phyloP scores from a whole-genome alignment of 2,329 filamentous ascomycete species.

The Hymenoscyphus albidus region DNA sequence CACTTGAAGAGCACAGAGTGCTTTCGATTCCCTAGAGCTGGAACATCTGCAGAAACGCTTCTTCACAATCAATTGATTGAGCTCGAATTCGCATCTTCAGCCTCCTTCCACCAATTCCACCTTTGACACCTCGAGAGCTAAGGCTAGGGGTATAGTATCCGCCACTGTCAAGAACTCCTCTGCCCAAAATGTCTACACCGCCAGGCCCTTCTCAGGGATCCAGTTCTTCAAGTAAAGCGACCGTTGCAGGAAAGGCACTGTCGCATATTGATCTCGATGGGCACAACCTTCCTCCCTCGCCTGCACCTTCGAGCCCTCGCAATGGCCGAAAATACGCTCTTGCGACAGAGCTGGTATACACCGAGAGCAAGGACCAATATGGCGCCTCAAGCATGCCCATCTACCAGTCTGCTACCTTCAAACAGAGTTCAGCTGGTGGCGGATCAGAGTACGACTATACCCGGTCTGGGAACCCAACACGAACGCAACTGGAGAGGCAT shows the following conservation, averaged over 20 bases:
- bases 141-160: not conserved
- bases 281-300: slow-evolving; percentile 83
- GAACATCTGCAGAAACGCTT: not conserved
- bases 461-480: slow-evolving; percentile 92
- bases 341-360: slow-evolving; percentile 94
- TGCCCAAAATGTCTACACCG: slow-evolving; percentile 34
- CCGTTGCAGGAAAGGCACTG: slow-evolving; percentile 30
- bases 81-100: not conserved
- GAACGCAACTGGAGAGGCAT: slow-evolving; percentile 93
- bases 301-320: slow-evolving; percentile 85
- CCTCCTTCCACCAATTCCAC: not conserved
- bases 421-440: slow-evolving; percentile 76
- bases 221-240: slow-evolving; percentile 22
- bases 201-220: slow-evolving; percentile 27
- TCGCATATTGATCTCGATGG: slow-evolving; percentile 71
- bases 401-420: slow-evolving; percentile 98
- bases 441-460: slow-evolving; percentile 97
- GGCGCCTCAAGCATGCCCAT: slow-evolving; percentile 94
- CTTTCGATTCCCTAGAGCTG: not conserved
- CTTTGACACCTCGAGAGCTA: not conserved
- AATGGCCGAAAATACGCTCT: slow-evolving; percentile 86
- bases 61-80: not conserved
- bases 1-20: not conserved
- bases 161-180: not conserved
- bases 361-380: slow-evolving; percentile 94